Evolutionary conservation across 352 stramenopile species (phyloP), one percentile per base, ranked within the genome.

Genomic region (Pythium folliculosum): DNA sequence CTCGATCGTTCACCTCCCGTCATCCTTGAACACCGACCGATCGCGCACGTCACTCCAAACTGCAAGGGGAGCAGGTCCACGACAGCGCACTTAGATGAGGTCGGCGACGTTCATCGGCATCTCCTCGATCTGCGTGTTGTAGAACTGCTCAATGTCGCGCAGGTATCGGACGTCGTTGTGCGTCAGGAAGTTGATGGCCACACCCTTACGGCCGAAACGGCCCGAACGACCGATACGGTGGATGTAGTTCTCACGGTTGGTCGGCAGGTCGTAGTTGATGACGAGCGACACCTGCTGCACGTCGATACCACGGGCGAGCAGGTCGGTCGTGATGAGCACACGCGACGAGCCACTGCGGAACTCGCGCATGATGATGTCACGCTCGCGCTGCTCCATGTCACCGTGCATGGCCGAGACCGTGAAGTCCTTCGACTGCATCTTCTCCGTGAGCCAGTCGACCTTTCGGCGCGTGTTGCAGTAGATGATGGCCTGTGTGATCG

Each of bases 171-270:
- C 95, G 82, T 99, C 98, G 71, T 95, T 97, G 78, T 98, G 87
- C 64, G 97, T 99, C 71, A 99, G 80, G 81, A 99, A 99, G 94
- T 99, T 99, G 86, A 99, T 99, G 63, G 97, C 97, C 56, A 99
- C 97, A 94, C 98, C 98, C 91, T 99, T 99, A 89, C 97, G 92
- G 80, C 98, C 98, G 81, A 99, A 99, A 90, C 98, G 97, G 79
- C 98, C 98, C 64, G 92, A 99, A 79, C 98, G 97, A 94, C 98
- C 98, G 81, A 99, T 99, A 90, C 98, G 96, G 82, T 99, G 98
- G 69, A 99, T 99, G 89, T 99, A 99, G 83, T 99, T 99, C 85
- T 99, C 98, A 77, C 98, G 94, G 88, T 99, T 99, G 27, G 96
- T 99, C 50, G 98, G 98, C 66, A 99, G 84, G 77, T 99, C 97